Conservation (phyloP, 2,329 filamentous ascomycete species). For the Fusarium proliferatum region DNA sequence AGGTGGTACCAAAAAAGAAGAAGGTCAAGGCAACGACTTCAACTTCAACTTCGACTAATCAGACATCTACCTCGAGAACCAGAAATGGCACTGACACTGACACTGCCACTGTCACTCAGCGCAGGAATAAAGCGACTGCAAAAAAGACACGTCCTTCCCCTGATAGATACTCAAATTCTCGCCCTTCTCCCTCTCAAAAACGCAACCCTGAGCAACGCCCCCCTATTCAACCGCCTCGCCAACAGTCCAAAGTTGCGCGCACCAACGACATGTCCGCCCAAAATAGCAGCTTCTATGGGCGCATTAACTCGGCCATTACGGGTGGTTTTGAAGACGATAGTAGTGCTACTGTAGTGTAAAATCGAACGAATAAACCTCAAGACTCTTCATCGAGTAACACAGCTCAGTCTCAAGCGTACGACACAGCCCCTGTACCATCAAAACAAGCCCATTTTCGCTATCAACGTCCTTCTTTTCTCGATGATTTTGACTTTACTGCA, state of each 20-base stretch:
- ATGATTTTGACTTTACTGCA: constrained; percentile 34
- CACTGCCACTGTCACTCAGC: not conserved
- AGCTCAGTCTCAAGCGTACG: constrained; percentile 15
- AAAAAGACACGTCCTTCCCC: not conserved
- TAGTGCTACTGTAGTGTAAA: not conserved
- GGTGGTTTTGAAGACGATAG: constrained; percentile 48
- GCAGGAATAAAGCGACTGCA: not conserved
- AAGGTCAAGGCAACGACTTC: constrained; percentile 6
- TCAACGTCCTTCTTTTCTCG: constrained; percentile 34
- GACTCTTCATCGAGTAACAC: not conserved
- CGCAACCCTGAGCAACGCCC: not conserved
- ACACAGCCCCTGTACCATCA: constrained; percentile 16
- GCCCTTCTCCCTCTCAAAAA: not conserved
- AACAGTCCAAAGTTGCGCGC: constrained; percentile 33
- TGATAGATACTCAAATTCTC: not conserved
- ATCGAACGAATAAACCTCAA: not conserved
- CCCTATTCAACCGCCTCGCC: not conserved
- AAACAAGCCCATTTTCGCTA: constrained; percentile 31
- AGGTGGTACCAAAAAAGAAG: constrained; percentile 39
- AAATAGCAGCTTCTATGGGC: constrained; percentile 44
- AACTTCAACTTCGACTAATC: not conserved
- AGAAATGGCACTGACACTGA: not conserved
- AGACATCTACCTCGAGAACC: not conserved
- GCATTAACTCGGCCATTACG: constrained; percentile 48
- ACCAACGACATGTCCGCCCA: constrained; percentile 45